phyloP scores from a whole-genome alignment of 768 basidiomycete species.

The Amanita rubescens region DNA sequence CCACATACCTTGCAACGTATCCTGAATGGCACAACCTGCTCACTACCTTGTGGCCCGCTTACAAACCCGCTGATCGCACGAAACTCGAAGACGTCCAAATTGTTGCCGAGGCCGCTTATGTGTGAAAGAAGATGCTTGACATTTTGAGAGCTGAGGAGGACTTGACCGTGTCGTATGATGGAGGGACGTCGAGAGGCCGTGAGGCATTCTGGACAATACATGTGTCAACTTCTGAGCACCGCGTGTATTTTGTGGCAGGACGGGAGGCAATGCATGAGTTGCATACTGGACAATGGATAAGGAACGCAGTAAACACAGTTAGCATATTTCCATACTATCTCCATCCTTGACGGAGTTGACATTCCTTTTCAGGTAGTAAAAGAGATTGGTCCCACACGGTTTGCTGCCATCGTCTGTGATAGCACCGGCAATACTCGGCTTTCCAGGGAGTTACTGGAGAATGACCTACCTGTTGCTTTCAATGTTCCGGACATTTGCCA shows the following conservation, averaged over 20 bases:
- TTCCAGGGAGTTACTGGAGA: conserved; percentile 7
- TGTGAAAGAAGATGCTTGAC: background rate
- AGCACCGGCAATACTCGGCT: conserved; percentile 21
- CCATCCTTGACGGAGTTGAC: background rate
- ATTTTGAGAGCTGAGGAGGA: background rate
- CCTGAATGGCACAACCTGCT: background rate
- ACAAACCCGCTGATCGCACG: background rate
- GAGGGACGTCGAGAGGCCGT: conserved; percentile 19
- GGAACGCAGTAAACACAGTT: conserved; percentile 10
- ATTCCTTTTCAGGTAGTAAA: conserved; percentile 10
- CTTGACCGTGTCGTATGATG: conserved; percentile 14
- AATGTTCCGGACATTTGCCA: conserved; percentile 19
- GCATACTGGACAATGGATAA: conserved; percentile 21
- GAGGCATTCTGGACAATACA: conserved; percentile 25
- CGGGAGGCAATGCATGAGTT: conserved; percentile 18
- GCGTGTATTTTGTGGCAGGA: conserved; percentile 21
- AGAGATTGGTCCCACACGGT: conserved; percentile 14
- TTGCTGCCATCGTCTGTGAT: conserved; percentile 18
- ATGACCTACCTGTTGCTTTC: conserved; percentile 13
- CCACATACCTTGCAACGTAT: background rate
- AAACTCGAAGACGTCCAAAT: background rate
- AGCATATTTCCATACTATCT: conserved; percentile 2
- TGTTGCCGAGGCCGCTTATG: background rate
- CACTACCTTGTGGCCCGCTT: background rate
- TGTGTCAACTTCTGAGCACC: conserved; percentile 19